Evolutionary conservation across 2,329 filamentous ascomycete genomes (phyloP).

Genomic region (Curvularia sp.): DNA sequence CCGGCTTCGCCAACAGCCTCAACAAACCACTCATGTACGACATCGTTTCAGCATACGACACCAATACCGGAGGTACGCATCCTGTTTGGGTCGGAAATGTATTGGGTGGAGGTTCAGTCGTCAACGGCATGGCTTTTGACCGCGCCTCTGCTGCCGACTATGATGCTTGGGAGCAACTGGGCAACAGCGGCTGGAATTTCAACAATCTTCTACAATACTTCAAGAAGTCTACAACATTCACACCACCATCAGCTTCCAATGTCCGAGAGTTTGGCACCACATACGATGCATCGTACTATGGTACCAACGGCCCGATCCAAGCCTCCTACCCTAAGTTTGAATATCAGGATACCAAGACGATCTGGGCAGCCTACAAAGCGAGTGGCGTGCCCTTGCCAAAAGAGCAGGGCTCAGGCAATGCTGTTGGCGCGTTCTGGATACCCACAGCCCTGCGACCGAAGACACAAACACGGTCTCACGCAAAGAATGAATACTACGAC

Average conservation of each 20-base stretch:
- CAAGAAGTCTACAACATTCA: constrained; percentile 41
- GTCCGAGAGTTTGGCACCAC: constrained; percentile 33
- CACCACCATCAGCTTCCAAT: constrained; percentile 21
- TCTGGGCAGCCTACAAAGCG: constrained; percentile 32
- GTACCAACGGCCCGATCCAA: constrained; percentile 33
- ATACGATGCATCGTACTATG: constrained; percentile 37
- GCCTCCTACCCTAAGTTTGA: constrained; percentile 39
- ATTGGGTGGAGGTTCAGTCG: constrained; percentile 48
- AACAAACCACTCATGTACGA: constrained; percentile 36
- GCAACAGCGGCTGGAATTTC: constrained; percentile 59
- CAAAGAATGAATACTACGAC: constrained; percentile 40
- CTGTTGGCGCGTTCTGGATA: constrained; percentile 42
- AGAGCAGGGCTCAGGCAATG: constrained; percentile 39
- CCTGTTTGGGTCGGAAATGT: constrained; percentile 35
- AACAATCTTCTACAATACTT: constrained; percentile 40
- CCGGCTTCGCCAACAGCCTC: constrained; percentile 32
- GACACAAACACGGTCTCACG: constrained; percentile 46
- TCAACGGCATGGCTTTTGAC: constrained; percentile 53
- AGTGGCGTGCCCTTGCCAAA: constrained; percentile 28
- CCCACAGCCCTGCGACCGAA: constrained; percentile 34
- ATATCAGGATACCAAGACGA: constrained; percentile 30
- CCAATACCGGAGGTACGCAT: constrained; percentile 22
- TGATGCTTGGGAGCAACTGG: constrained; percentile 65
- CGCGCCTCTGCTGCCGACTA: constrained; percentile 49
- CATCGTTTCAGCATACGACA: constrained; percentile 34